Base-by-base conservation (phyloP, 768 basidiomycete genomes). In the Naganishia onofrii region DNA sequence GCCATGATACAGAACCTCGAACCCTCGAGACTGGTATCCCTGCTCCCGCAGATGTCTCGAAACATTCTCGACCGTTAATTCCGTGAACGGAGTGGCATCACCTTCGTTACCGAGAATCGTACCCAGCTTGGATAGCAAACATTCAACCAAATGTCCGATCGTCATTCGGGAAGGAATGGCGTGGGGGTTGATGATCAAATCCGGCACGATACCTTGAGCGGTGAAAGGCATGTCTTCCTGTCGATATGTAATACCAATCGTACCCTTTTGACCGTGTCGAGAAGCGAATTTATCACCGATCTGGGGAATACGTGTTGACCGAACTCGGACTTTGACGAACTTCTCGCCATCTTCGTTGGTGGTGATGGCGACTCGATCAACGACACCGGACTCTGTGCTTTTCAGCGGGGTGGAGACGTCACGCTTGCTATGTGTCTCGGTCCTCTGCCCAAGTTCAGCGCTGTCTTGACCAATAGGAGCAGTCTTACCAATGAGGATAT, bases 211-310 rank as follows among this genome's bases (percentile, higher is more conserved):
- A 70, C 96, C 96, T 78, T 98, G 93, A 1, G 89, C 88, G 2
- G 93, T 95, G 84, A 98, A 99, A 34, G 96, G 96, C 96, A 99
- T 98, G 79, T 99, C 96, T 81, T 99, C 96, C 81, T 98, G 96
- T 64, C 96, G 92, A 79, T 99, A 99, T 0, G 95, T 97, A 82
- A 99, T 96, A 82, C 96, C 96, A 72, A 98, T 95, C 12, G 96
- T 99, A 82, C 96, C 96, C 84, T 99, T 99, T 83, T 99, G 96
- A 76, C 96, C 96, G 78, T 99, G 96, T 78, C 96, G 91, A 56
- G 96, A 99, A 1, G 96, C 96, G 74, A 99, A 99, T 83, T 99
- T 99, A 85, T 99, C 96, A 48, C 96, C 96, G 67, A 90, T 96
- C 81, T 99, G 95, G 34, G 96, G 96, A 67, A 98, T 87, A 83